Conservation (phyloP, 2,329 filamentous ascomycete species). For the Ophiostoma sp. region DNA sequence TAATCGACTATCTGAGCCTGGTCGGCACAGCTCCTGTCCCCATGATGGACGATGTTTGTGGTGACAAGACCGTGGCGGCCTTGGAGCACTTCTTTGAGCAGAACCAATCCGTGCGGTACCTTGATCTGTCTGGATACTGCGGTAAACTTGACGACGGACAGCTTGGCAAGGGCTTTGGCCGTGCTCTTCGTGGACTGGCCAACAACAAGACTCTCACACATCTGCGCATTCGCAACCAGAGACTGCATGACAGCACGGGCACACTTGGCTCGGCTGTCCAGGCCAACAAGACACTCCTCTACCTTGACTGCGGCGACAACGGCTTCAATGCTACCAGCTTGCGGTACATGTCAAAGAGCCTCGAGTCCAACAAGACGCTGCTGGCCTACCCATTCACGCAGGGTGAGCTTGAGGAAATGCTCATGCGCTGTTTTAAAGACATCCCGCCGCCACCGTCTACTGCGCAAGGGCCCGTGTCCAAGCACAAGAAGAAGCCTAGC, state of each 20-base stretch:
- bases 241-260: constrained; percentile 50
- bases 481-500: constrained; percentile 24
- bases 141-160: constrained; percentile 55
- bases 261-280: constrained; percentile 48
- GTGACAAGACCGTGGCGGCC: constrained; percentile 44
- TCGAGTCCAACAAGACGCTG: constrained; percentile 42
- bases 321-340: constrained; percentile 50
- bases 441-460: constrained; percentile 24
- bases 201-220: constrained; percentile 38
- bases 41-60: constrained; percentile 34
- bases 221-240: constrained; percentile 52
- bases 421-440: constrained; percentile 28
- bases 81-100: constrained; percentile 48
- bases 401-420: constrained; percentile 31
- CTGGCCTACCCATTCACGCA: constrained; percentile 38
- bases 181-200: constrained; percentile 37
- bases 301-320: constrained; percentile 52
- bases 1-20: constrained; percentile 49
- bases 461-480: constrained; percentile 17
- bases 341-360: constrained; percentile 42
- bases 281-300: constrained; percentile 45
- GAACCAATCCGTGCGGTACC: constrained; percentile 48
- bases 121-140: constrained; percentile 54
- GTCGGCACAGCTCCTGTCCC: constrained; percentile 48
- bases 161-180: constrained; percentile 50